phyloP scores from a whole-genome alignment of 1,139 yeast genomes.

The Zygosaccharomyces pseudobailii region DNA sequence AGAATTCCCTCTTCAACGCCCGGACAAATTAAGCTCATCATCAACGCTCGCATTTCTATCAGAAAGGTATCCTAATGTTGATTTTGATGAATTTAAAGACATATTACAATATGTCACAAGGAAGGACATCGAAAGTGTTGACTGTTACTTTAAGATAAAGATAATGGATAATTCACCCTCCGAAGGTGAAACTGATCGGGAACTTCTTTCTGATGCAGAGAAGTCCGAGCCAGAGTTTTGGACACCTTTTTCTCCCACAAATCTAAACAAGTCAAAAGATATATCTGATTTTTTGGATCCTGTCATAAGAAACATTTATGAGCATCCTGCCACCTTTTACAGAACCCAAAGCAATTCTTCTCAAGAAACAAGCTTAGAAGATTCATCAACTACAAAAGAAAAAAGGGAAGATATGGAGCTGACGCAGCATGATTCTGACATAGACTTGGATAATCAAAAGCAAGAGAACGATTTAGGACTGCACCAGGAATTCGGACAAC shows the following conservation, averaged over 20 bases:
- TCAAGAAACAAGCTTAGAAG: not conserved
- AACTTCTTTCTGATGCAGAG: slow-evolving; percentile 15
- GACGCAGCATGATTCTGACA: not conserved
- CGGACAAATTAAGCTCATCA: not conserved
- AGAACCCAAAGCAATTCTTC: not conserved
- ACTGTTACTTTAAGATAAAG: slow-evolving; percentile 42
- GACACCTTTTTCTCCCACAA: slow-evolving; percentile 36
- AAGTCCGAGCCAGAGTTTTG: slow-evolving; percentile 34
- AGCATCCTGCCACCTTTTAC: slow-evolving; percentile 10
- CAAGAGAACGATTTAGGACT: not conserved
- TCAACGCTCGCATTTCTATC: slow-evolving; percentile 23
- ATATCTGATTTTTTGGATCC: slow-evolving; percentile 19
- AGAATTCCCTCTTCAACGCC: slow-evolving; percentile 19
- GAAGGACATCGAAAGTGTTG: slow-evolving; percentile 14
- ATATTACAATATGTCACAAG: slow-evolving; percentile 18
- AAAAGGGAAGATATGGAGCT: not conserved
- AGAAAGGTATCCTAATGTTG: slow-evolving; percentile 17
- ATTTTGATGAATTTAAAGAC: slow-evolving; percentile 12
- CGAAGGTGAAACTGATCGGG: not conserved
- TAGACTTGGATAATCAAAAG: not conserved
- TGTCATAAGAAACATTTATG: slow-evolving; percentile 26
- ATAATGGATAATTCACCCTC: slow-evolving; percentile 18
- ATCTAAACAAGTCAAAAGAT: slow-evolving; percentile 15
- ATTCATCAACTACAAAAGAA: not conserved
- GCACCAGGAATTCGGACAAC: not conserved